Base-by-base conservation (phyloP, 2,329 filamentous ascomycete species). In the Microdochium trichocladiopsis region DNA sequence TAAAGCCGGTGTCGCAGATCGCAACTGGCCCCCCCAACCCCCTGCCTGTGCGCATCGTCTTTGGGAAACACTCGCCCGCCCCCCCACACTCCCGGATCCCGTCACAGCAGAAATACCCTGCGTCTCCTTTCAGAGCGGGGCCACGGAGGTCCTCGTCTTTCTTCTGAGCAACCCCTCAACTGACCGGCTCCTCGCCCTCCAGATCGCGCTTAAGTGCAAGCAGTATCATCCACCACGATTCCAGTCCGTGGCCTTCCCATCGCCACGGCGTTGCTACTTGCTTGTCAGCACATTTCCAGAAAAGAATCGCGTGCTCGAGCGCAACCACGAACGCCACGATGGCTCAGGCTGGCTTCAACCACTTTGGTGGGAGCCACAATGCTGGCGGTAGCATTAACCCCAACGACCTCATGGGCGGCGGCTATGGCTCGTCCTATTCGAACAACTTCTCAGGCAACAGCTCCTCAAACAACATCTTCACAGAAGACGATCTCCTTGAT, bases 401-500 rank as follows among this genome's bases (percentile, higher is more conserved):
- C 11, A 93, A 89, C 56, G 90, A 94, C 57, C 79, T 96, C 60
- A 88, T 93, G 83, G 67, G 70, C 14, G 77, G 77, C 58, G 75
- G 76, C 54, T 86, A 78, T 65, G 82, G 80, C 22, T 76, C 79
- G 36, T 78, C 81, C 1, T 88, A 83, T 60, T 76, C 80, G 52
- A 78, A 78, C 61, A 84, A 86, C 66, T 96, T 91, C 72, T 86
- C 87, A 47, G 85, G 84, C 60, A 87, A 87, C 54, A 87, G 86
- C 55, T 87, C 89, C 10, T 80, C 87, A 37, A 87, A 86, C 55
- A 87, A 89, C 11, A 80, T 87, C 41, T 92, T 96, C 58, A 86
- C 83, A 56, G 93, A 96, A 58, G 93, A 96, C 57, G 93, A 96
- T 66, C 77, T 97, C 48, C 78, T 93, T 48, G 92, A 96, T 58